Evolutionary conservation across 768 basidiomycete species (phyloP).

Genomic region (Tremella yokohamensis): DNA sequence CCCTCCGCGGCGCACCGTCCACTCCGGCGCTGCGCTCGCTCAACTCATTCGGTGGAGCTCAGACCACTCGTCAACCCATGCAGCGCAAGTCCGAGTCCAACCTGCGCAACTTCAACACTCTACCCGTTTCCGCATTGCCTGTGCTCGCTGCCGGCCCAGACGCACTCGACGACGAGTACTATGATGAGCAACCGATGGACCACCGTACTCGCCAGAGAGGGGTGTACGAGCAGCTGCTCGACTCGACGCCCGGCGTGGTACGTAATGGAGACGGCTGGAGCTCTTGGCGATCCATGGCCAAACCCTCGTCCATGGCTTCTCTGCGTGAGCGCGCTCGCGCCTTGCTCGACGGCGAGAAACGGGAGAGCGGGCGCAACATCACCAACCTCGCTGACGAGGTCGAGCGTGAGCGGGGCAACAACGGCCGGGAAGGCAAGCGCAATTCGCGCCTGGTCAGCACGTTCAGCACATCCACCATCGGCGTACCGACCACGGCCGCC

Average conservation of each 20-base stretch:
- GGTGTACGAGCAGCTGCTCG: conserved; percentile 32
- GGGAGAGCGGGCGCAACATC: conserved; percentile 14
- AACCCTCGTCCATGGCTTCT: conserved; percentile 33
- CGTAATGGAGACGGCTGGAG: conserved; percentile 41
- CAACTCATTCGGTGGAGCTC: background rate
- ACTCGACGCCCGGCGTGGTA: conserved; percentile 36
- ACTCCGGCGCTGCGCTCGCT: conserved; percentile 35
- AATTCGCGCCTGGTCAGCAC: conserved; percentile 7
- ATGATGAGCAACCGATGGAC: conserved; percentile 3
- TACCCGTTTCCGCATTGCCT: conserved; percentile 21
- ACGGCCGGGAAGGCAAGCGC: background rate
- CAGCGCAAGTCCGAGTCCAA: conserved; percentile 41
- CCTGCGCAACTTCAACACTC: conserved; percentile 35
- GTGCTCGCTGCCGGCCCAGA: conserved; percentile 10
- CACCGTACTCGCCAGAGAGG: conserved; percentile 19
- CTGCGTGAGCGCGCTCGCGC: conserved; percentile 33
- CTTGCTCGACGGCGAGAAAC: conserved; percentile 18
- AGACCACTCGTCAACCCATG: conserved; percentile 12
- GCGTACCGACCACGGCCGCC: background rate
- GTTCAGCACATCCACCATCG: background rate
- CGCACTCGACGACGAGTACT: conserved; percentile 12
- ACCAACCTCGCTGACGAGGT: conserved; percentile 14
- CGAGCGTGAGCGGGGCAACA: conserved; percentile 2
- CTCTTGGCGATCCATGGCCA: conserved; percentile 17
- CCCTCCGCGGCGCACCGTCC: conserved; percentile 39